Base-by-base conservation (phyloP, 768 basidiomycete genomes). In the Hericium rajendrae region DNA sequence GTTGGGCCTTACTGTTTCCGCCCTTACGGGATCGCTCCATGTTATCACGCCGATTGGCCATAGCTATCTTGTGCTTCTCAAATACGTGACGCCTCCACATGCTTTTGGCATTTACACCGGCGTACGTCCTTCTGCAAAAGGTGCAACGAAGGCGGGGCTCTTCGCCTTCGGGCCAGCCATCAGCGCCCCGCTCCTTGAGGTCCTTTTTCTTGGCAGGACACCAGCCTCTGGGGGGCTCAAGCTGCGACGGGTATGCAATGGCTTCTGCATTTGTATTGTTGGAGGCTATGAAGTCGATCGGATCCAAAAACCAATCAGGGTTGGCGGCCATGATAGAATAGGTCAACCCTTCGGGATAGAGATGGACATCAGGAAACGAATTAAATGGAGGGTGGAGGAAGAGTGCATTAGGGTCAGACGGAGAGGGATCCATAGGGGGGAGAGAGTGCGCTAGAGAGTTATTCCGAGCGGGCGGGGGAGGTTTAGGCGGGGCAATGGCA, bases 11-110 rank as follows among this genome's bases (percentile, higher is more conserved):
- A 88, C 87, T 86, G 60, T 79, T 83, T 50, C 83, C 81, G 53
- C 64, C 69, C 56, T 68, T 67, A 38, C 87, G 79, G 58, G 77
- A 78, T 51, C 81, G 77, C 51, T 88, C 85, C 51, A 74, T 74
- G 52, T 77, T 82, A 61, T 89, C 90, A 54, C 90, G 82, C 37
- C 90, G 78, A 64, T 92, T 92, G 39, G 88, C 78, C 90, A 92
- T 91, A 40, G 89, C 87, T 65, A 92, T 88, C 70, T 89, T 91
- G 69, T 92, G 89, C 66, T 91, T 91, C 71, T 92, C 90, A 60
- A 86, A 90, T 32, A 92, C 89, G 68, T 92, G 89, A 50, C 89
- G 77, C 58, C 89, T 74, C 89, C 89, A 92, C 89, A 92, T 92
- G 66, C 88, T 91, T 71, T 91, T 91, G 6, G 89, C 90, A 67